Base-by-base conservation (phyloP, 768 basidiomycete species). In the Gloeostereum incarnatum region DNA sequence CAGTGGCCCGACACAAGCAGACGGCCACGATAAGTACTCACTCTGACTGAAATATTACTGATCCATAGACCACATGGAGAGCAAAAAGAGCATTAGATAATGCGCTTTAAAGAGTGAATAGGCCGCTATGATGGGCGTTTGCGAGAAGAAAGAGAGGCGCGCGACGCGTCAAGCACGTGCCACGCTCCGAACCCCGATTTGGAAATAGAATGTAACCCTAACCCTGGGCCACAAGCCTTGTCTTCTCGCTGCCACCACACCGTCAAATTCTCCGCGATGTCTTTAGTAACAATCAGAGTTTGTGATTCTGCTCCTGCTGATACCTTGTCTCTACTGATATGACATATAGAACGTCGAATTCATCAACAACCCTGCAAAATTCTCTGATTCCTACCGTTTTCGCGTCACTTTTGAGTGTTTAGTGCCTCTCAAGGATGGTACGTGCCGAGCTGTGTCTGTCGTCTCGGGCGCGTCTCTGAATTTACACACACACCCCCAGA, bases 381-480 rank as follows among this genome's bases (percentile, higher is more conserved):
- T 97, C 60, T 75, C 81, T 8, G 92, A 98, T 53, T 68, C 79
- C 20, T 98, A 98, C 61, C 73, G 76, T 48, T 96, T 97, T 59
- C 80, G 87, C 46, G 92, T 98, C 53, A 94, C 91, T 2, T 99
- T 99, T 49, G 96, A 98, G 57, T 97, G 92, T 57, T 90, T 97
- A 48, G 83, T 91, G 8, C 78, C 81, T 5, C 69, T 98, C 36
- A 77, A 81, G 51, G 93, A 97, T 49, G 93, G 91, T 88, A 45
- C 67, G 49, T 6, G 18, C 24, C 17, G 29, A 19, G 25, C 8
- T 30, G 16, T 25, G 16, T 23, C 13, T 24, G n/a, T 17, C 31
- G 17, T 18, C 34, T 31, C 31, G 7, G 16, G 11, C 19, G 11
- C 14, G 36, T 19, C 19, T 7, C 24, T 32, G 20, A 41, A 26